Evolutionary conservation across 2,329 filamentous ascomycete species (phyloP).

Genomic region (Sordariomycetes sp.): DNA sequence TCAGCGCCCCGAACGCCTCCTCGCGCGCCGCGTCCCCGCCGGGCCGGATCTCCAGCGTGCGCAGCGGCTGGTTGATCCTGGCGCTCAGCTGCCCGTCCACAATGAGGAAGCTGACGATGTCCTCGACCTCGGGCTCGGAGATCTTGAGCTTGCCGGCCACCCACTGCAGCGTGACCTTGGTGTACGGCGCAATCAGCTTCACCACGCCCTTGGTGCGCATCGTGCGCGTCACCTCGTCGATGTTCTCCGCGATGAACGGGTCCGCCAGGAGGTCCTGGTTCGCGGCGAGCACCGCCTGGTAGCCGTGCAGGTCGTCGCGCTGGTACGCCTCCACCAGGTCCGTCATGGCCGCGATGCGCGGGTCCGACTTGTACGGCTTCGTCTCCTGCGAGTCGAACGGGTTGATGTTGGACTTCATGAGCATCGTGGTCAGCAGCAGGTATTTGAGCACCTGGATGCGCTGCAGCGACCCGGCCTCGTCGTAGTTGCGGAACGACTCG

Average conservation of each 20-base stretch:
- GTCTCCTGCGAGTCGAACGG: slow-evolving; percentile 98
- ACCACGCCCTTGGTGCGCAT: slow-evolving; percentile 95
- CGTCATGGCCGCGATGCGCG: slow-evolving; percentile 93
- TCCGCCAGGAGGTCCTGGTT: slow-evolving; percentile 86
- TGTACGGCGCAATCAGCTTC: slow-evolving; percentile 91
- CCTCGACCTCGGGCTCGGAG: slow-evolving; percentile 74
- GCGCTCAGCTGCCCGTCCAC: slow-evolving; percentile 80
- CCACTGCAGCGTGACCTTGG: slow-evolving; percentile 77
- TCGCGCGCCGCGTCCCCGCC: slow-evolving; percentile 64
- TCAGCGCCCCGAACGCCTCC: slow-evolving; percentile 63
- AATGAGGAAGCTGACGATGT: slow-evolving; percentile 92
- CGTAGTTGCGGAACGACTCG: slow-evolving; percentile 97
- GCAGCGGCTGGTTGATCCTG: slow-evolving; percentile 79
- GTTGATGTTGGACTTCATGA: slow-evolving; percentile 98
- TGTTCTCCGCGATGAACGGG: slow-evolving; percentile 96
- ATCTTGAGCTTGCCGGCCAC: slow-evolving; percentile 85
- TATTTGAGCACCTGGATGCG: slow-evolving; percentile 97
- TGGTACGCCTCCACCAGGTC: slow-evolving; percentile 95
- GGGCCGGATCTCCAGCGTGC: slow-evolving; percentile 71
- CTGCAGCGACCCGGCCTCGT: slow-evolving; percentile 92
- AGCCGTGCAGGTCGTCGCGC: slow-evolving; percentile 83
- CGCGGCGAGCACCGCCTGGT: slow-evolving; percentile 76
- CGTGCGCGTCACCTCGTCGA: slow-evolving; percentile 95
- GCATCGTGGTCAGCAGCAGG: slow-evolving; percentile 89
- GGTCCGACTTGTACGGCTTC: slow-evolving; percentile 94